phyloP scores from a whole-genome alignment of 176 grass and related monocot species.

The Dendrocalamus sinicus region DNA sequence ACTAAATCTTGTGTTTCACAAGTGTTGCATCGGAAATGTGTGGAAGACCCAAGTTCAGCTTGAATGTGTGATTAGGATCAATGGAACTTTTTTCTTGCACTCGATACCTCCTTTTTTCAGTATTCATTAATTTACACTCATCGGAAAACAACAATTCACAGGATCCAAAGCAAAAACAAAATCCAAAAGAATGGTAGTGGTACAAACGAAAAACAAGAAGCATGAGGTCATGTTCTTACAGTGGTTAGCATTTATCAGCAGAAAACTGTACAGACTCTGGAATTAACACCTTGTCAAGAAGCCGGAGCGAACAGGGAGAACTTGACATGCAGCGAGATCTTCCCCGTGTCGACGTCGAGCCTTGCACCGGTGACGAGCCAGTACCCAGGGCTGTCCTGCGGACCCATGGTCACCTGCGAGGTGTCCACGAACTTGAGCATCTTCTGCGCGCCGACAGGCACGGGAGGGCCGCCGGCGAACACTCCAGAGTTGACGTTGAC shows the following conservation, averaged over 20 bases:
- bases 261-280: conserved; percentile 12
- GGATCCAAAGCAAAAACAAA: not conserved
- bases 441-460: conserved; percentile 70
- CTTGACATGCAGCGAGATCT: conserved; percentile 79
- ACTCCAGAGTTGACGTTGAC: conserved; percentile 62
- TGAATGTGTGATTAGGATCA: not conserved
- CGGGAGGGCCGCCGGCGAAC: conserved; percentile 55
- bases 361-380: conserved; percentile 92
- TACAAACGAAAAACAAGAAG: not conserved
- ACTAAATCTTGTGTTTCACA: not conserved
- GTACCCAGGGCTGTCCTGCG: conserved; percentile 79
- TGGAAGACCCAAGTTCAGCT: not conserved
- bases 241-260: conserved; percentile 36
- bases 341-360: conserved; percentile 81
- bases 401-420: conserved; percentile 74
- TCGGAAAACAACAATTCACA: not conserved
- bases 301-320: conserved; percentile 73
- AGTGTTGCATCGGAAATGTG: not conserved
- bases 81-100: conserved; percentile 2
- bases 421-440: conserved; percentile 86
- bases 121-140: not conserved
- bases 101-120: not conserved
- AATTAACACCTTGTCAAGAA: conserved; percentile 16
- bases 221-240: not conserved
- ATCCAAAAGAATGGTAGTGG: conserved; percentile 15